phyloP scores from a whole-genome alignment of 140 eudicot genomes.

The Ambrosia hybrid region DNA sequence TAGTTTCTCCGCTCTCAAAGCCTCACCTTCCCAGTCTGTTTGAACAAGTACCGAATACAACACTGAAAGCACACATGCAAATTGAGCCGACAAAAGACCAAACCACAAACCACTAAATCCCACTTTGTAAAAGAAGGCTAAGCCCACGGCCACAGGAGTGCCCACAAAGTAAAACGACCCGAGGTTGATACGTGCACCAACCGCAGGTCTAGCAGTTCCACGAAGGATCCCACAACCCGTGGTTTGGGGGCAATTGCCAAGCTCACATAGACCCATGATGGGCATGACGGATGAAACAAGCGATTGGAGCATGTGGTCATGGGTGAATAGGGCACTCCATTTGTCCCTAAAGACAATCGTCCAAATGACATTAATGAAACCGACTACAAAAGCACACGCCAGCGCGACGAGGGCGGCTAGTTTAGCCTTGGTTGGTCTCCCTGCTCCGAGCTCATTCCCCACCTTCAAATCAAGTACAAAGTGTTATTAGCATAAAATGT shows the following conservation, averaged over 20 bases:
- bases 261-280: slow-evolving; percentile 88
- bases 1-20: slow-evolving; percentile 59
- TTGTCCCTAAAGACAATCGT: slow-evolving; percentile 57
- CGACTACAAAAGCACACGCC: slow-evolving; percentile 66
- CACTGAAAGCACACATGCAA: slow-evolving; percentile 74
- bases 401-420: slow-evolving; percentile 82
- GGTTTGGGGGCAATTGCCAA: slow-evolving; percentile 96
- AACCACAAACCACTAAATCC: slow-evolving; percentile 88
- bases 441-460: slow-evolving; percentile 94
- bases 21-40: slow-evolving; percentile 89
- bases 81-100: slow-evolving; percentile 86
- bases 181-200: slow-evolving; percentile 90
- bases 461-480: slow-evolving; percentile 35
- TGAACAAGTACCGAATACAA: slow-evolving; percentile 51
- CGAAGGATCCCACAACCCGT: slow-evolving; percentile 96
- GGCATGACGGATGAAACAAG: slow-evolving; percentile 89
- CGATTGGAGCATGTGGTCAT: slow-evolving; percentile 57
- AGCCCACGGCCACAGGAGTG: slow-evolving; percentile 78
- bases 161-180: slow-evolving; percentile 93
- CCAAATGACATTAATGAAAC: slow-evolving; percentile 71
- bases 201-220: slow-evolving; percentile 92
- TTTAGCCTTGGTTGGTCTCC: slow-evolving; percentile 85
- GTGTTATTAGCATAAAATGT: not conserved
- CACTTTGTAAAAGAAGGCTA: slow-evolving; percentile 57
- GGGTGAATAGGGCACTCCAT: slow-evolving; percentile 76